A percentile compares a stretch with the other conserved stretches of the same genome.
Conservation (phyloP, 805 yeast genomes). For the Starmera dryadoides region DNA sequence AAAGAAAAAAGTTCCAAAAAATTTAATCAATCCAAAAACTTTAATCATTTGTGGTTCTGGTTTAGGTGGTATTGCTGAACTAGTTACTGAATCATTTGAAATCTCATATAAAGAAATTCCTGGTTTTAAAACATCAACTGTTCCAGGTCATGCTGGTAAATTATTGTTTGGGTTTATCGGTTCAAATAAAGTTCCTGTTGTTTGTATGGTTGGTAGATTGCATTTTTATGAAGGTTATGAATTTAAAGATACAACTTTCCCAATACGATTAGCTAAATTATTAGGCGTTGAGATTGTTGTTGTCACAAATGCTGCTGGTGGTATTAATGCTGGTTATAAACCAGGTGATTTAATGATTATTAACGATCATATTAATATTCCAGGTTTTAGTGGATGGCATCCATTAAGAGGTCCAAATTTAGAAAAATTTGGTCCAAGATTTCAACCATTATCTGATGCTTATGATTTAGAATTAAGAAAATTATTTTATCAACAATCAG, state of each 20-base stretch:
- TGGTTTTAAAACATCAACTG: conserved; percentile 75
- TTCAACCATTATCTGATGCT: conserved; percentile 84
- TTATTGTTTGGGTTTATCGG: conserved; percentile 76
- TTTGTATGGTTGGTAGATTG: conserved; percentile 90
- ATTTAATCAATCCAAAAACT: conserved; percentile 42
- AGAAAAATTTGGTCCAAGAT: conserved; percentile 76
- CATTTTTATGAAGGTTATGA: conserved; percentile 91
- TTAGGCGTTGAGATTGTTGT: conserved; percentile 58
- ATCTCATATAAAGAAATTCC: conserved; percentile 69
- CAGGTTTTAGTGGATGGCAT: conserved; percentile 85
- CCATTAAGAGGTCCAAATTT: conserved; percentile 86
- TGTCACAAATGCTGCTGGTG: conserved; percentile 97
- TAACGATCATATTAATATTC: conserved; percentile 82
- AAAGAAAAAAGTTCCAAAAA: conserved; percentile 3
- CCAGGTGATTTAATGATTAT: conserved; percentile 92
- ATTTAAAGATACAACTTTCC: conserved; percentile 78
- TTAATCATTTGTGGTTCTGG: conserved; percentile 95
- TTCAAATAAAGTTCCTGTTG: conserved; percentile 60
- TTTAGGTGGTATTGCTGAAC: conserved; percentile 72
- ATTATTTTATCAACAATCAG: conserved; percentile 47
- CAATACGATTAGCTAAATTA: conserved; percentile 65
- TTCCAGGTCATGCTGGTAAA: conserved; percentile 84
- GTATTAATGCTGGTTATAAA: conserved; percentile 53
- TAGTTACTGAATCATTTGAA: conserved; percentile 31
- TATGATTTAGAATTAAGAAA: conserved; percentile 70